Percentiles rank a stretch among this genome's conserved stretches.
Evolutionary conservation across 192 early-diverging fungal genomes (phyloP).

Genomic region (Rhizoclosmatium globosum): DNA sequence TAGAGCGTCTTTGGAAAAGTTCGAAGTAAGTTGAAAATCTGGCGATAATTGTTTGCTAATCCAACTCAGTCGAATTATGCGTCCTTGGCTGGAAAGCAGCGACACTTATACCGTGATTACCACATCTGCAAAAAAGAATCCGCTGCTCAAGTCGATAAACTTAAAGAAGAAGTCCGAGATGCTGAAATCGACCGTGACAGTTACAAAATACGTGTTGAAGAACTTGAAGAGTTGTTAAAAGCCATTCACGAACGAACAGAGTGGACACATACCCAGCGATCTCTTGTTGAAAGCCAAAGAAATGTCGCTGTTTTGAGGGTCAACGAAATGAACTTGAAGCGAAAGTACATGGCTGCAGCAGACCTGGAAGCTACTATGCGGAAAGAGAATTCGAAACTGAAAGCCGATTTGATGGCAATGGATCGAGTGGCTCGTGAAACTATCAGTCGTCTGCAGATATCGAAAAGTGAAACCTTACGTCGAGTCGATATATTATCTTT

Average conservation of each 20-base stretch:
- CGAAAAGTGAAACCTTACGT: constrained; percentile 30
- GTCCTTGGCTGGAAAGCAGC: constrained; percentile 40
- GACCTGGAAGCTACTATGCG: constrained; percentile 44
- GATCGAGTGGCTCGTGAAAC: constrained; percentile 48
- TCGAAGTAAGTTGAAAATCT: constrained; percentile 35
- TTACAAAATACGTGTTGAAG: constrained; percentile 7
- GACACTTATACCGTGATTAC: constrained; percentile 50
- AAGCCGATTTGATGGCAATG: constrained; percentile 46
- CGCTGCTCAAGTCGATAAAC: constrained; percentile 10
- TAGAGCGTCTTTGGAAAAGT: constrained; percentile 42
- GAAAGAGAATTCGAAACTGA: constrained; percentile 47
- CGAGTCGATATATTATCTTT: constrained; percentile 20
- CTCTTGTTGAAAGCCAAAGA: constrained; percentile 50
- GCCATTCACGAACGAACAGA: constrained; percentile 17
- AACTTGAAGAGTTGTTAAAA: constrained; percentile 37
- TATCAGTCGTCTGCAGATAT: constrained; percentile 39
- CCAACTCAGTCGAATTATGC: constrained; percentile 38
- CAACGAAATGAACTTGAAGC: constrained; percentile 50
- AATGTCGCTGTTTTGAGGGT: constrained; percentile 47
- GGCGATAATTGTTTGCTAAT: neutral
- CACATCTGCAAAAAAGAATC: constrained; percentile 20
- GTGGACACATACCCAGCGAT: constrained; percentile 39
- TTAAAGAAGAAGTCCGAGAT: constrained; percentile 24
- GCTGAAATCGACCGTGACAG: constrained; percentile 28
- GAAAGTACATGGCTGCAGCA: constrained; percentile 44